A percentile compares a stretch with the other conserved stretches of the same genome.
Evolutionary conservation across 176 grass and related monocot species (phyloP).

Genomic region (Miscanthus lutarioriparius): DNA sequence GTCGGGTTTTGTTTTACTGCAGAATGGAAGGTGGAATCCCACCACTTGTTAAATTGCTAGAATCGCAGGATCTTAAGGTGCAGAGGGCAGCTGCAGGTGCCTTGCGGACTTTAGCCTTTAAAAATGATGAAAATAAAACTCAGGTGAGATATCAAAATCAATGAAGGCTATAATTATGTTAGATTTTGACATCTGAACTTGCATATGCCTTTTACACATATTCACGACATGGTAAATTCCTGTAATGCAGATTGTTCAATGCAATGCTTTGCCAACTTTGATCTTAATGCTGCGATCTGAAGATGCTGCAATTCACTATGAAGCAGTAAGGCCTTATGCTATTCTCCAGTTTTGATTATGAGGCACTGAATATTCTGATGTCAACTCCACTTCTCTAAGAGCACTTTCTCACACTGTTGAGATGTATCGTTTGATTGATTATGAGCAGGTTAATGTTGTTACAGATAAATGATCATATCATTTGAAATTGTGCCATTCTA

Average conservation of each 20-base stretch:
- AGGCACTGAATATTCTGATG: conserved; percentile 25
- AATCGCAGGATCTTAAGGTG: conserved; percentile 92
- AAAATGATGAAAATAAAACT: conserved; percentile 98
- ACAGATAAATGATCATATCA: background rate
- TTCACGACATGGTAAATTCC: background rate
- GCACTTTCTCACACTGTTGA: background rate
- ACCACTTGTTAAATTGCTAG: conserved; percentile 93
- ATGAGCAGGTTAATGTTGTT: background rate
- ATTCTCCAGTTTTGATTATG: background rate
- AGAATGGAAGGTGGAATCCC: conserved; percentile 99
- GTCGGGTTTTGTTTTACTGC: conserved; percentile 39
- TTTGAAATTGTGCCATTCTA: background rate
- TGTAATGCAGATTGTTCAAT: conserved; percentile 85
- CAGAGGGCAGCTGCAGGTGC: conserved; percentile 98
- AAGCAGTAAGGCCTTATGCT: conserved; percentile 65
- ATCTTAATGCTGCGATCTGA: conserved; percentile 98
- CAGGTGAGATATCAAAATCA: conserved; percentile 53
- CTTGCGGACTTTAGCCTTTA: conserved; percentile 93
- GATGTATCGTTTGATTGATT: conserved; percentile 3
- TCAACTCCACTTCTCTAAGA: conserved; percentile 27
- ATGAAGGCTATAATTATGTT: conserved; percentile 11
- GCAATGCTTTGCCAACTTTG: conserved; percentile 94
- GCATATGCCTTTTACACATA: conserved; percentile 1
- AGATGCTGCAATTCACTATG: conserved; percentile 97
- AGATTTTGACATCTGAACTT: conserved; percentile 27